phyloP scores from a whole-genome alignment of 495 filamentous ascomycete genomes.

The Pyronema domesticum region DNA sequence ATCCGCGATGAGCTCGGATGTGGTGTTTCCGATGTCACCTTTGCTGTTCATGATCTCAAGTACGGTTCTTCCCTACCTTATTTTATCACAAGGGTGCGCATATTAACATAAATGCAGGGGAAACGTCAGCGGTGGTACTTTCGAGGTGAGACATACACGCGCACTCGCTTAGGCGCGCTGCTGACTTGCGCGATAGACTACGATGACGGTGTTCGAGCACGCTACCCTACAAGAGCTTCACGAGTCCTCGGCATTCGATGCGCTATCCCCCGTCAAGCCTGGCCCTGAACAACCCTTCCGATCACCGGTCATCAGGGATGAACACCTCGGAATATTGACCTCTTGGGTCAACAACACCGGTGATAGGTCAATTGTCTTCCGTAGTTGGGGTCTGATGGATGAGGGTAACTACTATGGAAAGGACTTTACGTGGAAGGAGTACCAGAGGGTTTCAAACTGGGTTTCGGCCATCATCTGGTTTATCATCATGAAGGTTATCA shows the following conservation, averaged over 20 bases:
- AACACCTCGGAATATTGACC: slow-evolving; percentile 19
- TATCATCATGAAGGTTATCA: slow-evolving; percentile 15
- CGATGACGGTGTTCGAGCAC: slow-evolving; percentile 16
- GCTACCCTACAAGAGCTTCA: slow-evolving; percentile 22
- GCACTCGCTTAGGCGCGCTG: not conserved
- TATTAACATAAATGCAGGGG: slow-evolving; percentile 6
- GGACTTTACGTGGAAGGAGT: slow-evolving; percentile 23
- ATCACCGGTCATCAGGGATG: slow-evolving; percentile 10
- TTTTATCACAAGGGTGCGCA: not conserved
- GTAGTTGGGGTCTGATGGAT: slow-evolving; percentile 21
- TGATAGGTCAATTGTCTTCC: slow-evolving; percentile 20
- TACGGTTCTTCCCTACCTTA: slow-evolving; percentile 1
- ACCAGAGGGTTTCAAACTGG: slow-evolving; percentile 11
- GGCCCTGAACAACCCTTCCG: slow-evolving; percentile 17
- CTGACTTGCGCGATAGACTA: slow-evolving; percentile 8
- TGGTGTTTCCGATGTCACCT: slow-evolving; percentile 13
- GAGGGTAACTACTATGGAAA: slow-evolving; percentile 17
- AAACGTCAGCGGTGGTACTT: slow-evolving; percentile 13
- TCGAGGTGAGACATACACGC: slow-evolving; percentile 6
- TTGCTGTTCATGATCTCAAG: slow-evolving; percentile 18
- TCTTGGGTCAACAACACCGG: slow-evolving; percentile 16
- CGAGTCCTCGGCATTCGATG: slow-evolving; percentile 15
- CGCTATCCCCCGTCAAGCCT: slow-evolving; percentile 15
- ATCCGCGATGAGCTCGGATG: slow-evolving; percentile 40
- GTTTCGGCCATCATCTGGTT: slow-evolving; percentile 15